phyloP scores from a whole-genome alignment of 768 basidiomycete species.

The Cystofilobasidium ferigula region DNA sequence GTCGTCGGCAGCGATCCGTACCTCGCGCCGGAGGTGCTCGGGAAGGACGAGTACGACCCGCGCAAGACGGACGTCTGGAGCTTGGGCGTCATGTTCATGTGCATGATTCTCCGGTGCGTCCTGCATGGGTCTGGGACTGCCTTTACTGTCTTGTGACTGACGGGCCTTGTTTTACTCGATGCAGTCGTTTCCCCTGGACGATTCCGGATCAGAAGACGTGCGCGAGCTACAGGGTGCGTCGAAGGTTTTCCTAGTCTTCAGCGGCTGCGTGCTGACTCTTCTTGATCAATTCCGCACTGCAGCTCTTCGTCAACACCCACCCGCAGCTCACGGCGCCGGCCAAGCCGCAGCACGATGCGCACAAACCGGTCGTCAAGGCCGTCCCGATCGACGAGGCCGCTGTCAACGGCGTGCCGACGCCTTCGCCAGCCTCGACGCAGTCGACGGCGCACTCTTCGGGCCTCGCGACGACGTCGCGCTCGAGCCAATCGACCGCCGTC shows the following conservation, averaged over 20 bases:
- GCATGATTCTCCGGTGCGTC: conserved; percentile 71
- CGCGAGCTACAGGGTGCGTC: conserved; percentile 53
- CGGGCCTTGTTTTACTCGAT: not conserved
- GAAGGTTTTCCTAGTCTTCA: not conserved
- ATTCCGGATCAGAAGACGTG: conserved; percentile 91
- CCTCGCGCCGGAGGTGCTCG: conserved; percentile 89
- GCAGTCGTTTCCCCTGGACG: conserved; percentile 85
- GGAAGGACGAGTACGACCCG: conserved; percentile 73
- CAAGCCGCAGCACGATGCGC: not conserved
- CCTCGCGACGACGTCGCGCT: conserved; percentile 6
- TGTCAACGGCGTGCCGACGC: conserved; percentile 21
- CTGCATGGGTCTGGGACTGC: no score
- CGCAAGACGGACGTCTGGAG: conserved; percentile 98
- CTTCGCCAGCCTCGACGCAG: conserved; percentile 1
- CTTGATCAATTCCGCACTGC: not conserved
- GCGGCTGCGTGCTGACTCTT: not conserved
- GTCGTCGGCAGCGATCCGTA: conserved; percentile 97
- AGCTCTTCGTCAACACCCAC: conserved; percentile 82
- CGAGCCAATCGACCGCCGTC: conserved; percentile 10
- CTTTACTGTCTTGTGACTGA: no score
- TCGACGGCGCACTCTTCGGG: not conserved
- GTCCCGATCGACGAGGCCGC: conserved; percentile 28
- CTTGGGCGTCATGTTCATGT: conserved; percentile 96
- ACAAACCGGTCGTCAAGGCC: not conserved
- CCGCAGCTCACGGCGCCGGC: conserved; percentile 39